Conservation (phyloP, 768 basidiomycete species). For the Xanthoconium stramineum region DNA sequence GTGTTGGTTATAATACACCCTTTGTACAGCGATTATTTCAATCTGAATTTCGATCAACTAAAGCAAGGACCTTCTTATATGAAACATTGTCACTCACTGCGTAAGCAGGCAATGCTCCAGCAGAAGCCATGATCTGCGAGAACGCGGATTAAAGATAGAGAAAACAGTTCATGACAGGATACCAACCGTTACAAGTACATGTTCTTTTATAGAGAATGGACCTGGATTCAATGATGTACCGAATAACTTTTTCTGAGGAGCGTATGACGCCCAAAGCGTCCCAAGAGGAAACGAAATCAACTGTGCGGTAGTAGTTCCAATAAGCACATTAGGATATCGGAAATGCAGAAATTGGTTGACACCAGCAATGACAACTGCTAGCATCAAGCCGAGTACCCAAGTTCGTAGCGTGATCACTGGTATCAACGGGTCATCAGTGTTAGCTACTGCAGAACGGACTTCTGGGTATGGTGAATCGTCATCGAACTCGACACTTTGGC, state of each 20-base stretch:
- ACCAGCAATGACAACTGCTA: conserved; percentile 62
- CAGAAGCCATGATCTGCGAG: conserved; percentile 50
- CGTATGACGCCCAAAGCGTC: conserved; percentile 46
- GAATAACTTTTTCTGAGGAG: conserved; percentile 56
- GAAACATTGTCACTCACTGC: conserved; percentile 42
- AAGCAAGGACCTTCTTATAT: background rate
- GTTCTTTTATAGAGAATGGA: conserved; percentile 74
- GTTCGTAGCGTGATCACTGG: background rate
- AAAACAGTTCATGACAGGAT: conserved; percentile 27
- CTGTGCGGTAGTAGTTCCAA: conserved; percentile 67
- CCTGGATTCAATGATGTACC: conserved; percentile 70
- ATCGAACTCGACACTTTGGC: conserved; percentile 29
- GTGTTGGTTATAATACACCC: conserved; percentile 65
- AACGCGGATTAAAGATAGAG: conserved; percentile 22
- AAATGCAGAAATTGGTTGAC: conserved; percentile 79
- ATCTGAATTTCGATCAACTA: conserved; percentile 34
- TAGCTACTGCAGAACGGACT: conserved; percentile 1
- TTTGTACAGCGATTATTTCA: conserved; percentile 73
- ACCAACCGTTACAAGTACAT: conserved; percentile 60
- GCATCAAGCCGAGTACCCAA: conserved; percentile 37
- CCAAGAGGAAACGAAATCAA: conserved; percentile 70
- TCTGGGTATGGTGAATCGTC: conserved; percentile 27
- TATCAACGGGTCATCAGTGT: conserved; percentile 2
- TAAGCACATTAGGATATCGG: conserved; percentile 63
- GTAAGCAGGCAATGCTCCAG: conserved; percentile 60